Percentiles rank a stretch among this genome's conserved stretches.
Evolutionary conservation across 345 rosid genomes (phyloP).

Genomic region (Eucalyptus sp.): DNA sequence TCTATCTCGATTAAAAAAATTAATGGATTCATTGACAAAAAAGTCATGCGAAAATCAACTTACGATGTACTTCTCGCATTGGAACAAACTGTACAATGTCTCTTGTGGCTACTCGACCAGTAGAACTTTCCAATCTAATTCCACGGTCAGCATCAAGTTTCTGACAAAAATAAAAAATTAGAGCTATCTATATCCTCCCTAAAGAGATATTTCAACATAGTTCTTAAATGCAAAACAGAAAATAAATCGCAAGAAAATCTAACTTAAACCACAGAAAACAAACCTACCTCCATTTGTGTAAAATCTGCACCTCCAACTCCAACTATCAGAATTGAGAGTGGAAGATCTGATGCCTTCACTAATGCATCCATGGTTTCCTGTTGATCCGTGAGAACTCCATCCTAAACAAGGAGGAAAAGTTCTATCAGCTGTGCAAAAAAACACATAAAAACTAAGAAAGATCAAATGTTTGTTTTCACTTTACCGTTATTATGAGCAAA

Average conservation of each 20-base stretch:
- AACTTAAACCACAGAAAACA: neutral
- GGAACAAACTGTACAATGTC: conserved; percentile 87
- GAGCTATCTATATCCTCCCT: neutral
- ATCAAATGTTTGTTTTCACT: neutral
- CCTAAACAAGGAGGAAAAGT: conserved; percentile 22
- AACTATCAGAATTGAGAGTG: conserved; percentile 67
- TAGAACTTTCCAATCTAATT: conserved; percentile 50
- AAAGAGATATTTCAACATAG: neutral
- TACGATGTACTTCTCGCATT: conserved; percentile 61
- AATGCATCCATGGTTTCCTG: conserved; percentile 61
- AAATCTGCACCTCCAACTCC: conserved; percentile 83
- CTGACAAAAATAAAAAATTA: conserved; percentile 9
- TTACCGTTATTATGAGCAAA: conserved; percentile 53
- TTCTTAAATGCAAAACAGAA: neutral
- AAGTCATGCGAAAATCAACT: conserved; percentile 3
- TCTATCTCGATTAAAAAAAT: neutral
- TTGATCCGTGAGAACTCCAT: conserved; percentile 77
- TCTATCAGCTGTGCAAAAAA: neutral
- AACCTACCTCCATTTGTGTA: conserved; percentile 72
- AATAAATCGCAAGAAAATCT: neutral
- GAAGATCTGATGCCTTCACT: conserved; percentile 87
- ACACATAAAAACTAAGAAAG: neutral
- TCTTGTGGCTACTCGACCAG: conserved; percentile 58
- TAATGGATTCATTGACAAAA: neutral
- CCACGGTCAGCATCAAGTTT: conserved; percentile 78